Conservation (phyloP, 2,329 filamentous ascomycete genomes). For the Aspergillus pseudotamarii region DNA sequence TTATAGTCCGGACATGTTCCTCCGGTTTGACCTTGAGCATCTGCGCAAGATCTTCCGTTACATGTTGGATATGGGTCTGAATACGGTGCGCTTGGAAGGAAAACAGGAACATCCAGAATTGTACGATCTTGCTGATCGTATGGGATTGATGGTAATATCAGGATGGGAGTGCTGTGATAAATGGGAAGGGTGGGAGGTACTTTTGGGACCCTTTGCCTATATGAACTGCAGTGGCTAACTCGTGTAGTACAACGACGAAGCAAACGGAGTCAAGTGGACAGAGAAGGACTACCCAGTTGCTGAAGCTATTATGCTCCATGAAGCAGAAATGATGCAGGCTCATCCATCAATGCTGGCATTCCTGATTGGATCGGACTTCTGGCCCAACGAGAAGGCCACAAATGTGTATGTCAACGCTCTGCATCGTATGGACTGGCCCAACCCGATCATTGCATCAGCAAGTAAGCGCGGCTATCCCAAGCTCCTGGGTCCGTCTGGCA, state of each 20-base stretch:
- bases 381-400: constrained; percentile 62
- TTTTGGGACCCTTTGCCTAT: constrained; percentile 1
- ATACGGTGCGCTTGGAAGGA: constrained; percentile 66
- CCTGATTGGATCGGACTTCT: constrained; percentile 65
- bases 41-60: constrained; percentile 56
- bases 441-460: constrained; percentile 61
- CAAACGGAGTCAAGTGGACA: constrained; percentile 50
- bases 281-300: constrained; percentile 60
- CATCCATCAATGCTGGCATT: constrained; percentile 63
- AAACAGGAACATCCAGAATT: constrained; percentile 66
- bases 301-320: constrained; percentile 59
- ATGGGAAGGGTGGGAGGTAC: constrained; percentile 63
- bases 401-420: constrained; percentile 57
- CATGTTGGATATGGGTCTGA: constrained; percentile 63
- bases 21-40: constrained; percentile 57
- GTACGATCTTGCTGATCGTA: constrained; percentile 60
- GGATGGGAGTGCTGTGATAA: constrained; percentile 71
- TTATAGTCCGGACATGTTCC: constrained; percentile 64
- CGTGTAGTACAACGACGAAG: constrained; percentile 61
- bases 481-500: constrained; percentile 57
- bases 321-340: constrained; percentile 61
- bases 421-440: constrained; percentile 56
- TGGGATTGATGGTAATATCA: constrained; percentile 64
- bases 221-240: not conserved
- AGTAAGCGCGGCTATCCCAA: constrained; percentile 57